Conservation (phyloP, 257 asterid species). For the Plantago elongata region DNA sequence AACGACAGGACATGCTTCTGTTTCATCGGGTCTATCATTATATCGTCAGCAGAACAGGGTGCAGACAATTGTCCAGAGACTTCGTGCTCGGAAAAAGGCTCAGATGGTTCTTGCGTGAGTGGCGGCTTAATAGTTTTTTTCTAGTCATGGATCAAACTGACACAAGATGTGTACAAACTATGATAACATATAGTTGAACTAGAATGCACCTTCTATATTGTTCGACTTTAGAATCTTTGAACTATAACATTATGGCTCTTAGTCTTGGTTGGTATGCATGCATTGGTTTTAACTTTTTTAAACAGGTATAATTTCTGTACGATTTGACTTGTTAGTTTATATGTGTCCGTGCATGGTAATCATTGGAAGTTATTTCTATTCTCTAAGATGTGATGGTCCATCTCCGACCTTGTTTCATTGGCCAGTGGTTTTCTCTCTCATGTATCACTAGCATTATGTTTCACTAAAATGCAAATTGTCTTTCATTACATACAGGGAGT, state of each 20-base stretch:
- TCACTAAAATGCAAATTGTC: slow-evolving; percentile 28
- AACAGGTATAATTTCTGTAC: background rate
- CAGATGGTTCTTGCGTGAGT: slow-evolving; percentile 96
- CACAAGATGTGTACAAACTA: background rate
- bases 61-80: slow-evolving; percentile 84
- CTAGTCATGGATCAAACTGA: slow-evolving; percentile 25
- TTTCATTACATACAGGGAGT: slow-evolving; percentile 74
- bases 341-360: background rate
- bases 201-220: slow-evolving; percentile 18
- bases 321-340: background rate
- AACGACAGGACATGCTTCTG: slow-evolving; percentile 44
- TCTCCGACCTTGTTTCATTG: background rate
- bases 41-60: slow-evolving; percentile 93
- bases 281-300: background rate
- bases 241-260: background rate
- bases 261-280: background rate
- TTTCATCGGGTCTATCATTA: slow-evolving; percentile 58
- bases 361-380: slow-evolving; percentile 11
- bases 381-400: slow-evolving; percentile 3
- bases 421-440: slow-evolving; percentile 10
- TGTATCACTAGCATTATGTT: slow-evolving; percentile 15
- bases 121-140: slow-evolving; percentile 42
- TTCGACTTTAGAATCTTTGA: slow-evolving; percentile 10
- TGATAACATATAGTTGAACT: slow-evolving; percentile 22
- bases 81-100: slow-evolving; percentile 80